Evolutionary conservation across 805 yeast genomes (phyloP).

Genomic region (Naumovozyma dairenensis): DNA sequence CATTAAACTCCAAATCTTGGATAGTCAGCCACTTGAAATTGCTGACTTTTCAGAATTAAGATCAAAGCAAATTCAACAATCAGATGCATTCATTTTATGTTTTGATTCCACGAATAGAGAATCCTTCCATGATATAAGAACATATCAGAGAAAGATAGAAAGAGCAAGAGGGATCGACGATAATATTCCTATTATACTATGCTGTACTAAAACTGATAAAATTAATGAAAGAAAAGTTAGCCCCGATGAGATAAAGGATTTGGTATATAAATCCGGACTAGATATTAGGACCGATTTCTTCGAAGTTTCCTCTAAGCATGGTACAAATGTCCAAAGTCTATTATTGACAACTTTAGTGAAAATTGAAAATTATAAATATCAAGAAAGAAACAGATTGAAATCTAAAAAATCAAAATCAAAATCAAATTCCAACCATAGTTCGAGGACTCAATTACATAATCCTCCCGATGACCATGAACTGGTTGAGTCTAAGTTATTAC

Average conservation of each 20-base stretch:
- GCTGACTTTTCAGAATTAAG: constrained; percentile 18
- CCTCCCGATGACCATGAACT: too few relatives aligned
- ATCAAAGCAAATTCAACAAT: constrained; percentile 19
- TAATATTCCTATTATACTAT: constrained; percentile 15
- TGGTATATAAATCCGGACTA: constrained; percentile 12
- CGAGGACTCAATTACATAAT: too few relatives aligned
- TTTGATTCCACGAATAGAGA: constrained; percentile 16
- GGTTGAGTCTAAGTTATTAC: too few relatives aligned
- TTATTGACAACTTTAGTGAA: constrained; percentile 8
- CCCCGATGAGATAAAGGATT: constrained; percentile 8
- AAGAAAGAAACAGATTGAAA: neutral
- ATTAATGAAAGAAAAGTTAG: constrained; percentile 7
- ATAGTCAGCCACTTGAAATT: constrained; percentile 14
- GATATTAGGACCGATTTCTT: constrained; percentile 10
- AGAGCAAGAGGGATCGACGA: constrained; percentile 11
- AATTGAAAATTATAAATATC: constrained; percentile 10
- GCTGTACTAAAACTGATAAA: constrained; percentile 17
- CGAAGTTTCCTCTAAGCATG: constrained; percentile 18
- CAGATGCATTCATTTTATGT: constrained; percentile 25
- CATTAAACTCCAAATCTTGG: constrained; percentile 18
- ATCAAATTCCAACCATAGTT: too few relatives aligned
- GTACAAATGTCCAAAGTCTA: constrained; percentile 11
- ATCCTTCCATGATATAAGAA: constrained; percentile 14
- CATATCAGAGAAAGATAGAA: constrained; percentile 14
- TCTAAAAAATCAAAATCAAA: neutral